These are phyloP conservation scores for Scalesia atractyloides DNA, from an alignment of 129 eudicot species.

Conservation along the genomic window DNA sequence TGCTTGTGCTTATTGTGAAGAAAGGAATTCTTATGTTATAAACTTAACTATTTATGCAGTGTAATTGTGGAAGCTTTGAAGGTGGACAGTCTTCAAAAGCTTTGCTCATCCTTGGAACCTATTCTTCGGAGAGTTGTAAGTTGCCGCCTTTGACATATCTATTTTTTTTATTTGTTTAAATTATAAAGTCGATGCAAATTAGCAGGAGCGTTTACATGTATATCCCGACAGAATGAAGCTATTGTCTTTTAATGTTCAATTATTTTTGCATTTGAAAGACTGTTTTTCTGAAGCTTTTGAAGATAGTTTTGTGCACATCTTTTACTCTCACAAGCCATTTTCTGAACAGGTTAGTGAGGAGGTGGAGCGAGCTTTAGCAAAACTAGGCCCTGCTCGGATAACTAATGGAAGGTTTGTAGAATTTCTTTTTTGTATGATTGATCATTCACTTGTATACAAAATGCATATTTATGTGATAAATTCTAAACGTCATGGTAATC, in stretches of 20 bases:
- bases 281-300: constrained; percentile 14
- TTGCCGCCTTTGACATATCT: background rate
- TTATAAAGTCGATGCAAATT: background rate
- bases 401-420: constrained; percentile 64
- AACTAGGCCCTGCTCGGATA: constrained; percentile 76
- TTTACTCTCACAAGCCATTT: constrained; percentile 20
- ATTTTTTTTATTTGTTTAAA: background rate
- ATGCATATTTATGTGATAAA: constrained; percentile 1
- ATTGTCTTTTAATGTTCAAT: background rate
- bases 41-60: constrained; percentile 50
- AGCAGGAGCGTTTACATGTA: background rate
- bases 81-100: constrained; percentile 94
- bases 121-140: constrained; percentile 97
- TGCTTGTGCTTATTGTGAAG: background rate
- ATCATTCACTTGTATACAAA: background rate
- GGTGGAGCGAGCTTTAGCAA: constrained; percentile 94
- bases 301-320: constrained; percentile 9
- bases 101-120: constrained; percentile 95
- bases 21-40: constrained; percentile 8
- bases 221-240: constrained; percentile 5
- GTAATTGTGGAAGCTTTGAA: constrained; percentile 84
- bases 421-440: background rate
- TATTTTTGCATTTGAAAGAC: background rate
- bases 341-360: constrained; percentile 80
- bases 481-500: background rate